phyloP scores from a whole-genome alignment of 2,329 filamentous ascomycete species.

The Scytalidium lignicola region DNA sequence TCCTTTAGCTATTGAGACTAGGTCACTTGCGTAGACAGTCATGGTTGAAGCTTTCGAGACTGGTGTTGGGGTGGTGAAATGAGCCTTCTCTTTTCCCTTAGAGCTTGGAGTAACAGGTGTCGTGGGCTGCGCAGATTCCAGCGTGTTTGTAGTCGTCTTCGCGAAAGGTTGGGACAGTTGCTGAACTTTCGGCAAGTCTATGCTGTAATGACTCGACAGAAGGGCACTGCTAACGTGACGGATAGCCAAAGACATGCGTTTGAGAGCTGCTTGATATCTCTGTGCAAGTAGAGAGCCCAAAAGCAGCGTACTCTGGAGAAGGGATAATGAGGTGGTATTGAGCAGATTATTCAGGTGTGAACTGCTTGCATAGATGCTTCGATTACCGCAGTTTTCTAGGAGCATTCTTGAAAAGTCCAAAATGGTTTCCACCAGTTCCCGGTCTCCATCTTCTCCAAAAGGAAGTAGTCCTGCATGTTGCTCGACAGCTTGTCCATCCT shows the following conservation, averaged over 20 bases:
- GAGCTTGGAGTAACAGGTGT: constrained; percentile 49
- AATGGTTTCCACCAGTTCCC: constrained; percentile 71
- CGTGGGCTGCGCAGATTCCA: constrained; percentile 44
- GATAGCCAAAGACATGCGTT: constrained; percentile 60
- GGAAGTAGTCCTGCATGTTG: background rate
- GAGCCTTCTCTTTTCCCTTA: constrained; percentile 73
- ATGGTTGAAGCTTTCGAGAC: constrained; percentile 38
- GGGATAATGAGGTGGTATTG: constrained; percentile 75
- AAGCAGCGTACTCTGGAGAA: constrained; percentile 73
- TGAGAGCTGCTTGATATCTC: constrained; percentile 84
- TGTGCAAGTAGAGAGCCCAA: constrained; percentile 84
- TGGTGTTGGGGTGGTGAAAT: constrained; percentile 35
- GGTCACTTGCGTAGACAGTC: constrained; percentile 73
- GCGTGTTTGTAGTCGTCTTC: constrained; percentile 54
- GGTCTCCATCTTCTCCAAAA: constrained; percentile 68
- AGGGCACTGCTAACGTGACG: constrained; percentile 67
- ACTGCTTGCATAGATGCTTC: constrained; percentile 94
- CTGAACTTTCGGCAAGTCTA: constrained; percentile 74
- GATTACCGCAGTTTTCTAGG: constrained; percentile 91
- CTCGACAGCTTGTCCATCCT: background rate
- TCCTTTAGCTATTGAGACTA: constrained; percentile 67
- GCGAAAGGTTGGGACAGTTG: constrained; percentile 78
- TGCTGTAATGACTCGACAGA: constrained; percentile 79
- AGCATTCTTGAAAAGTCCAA: constrained; percentile 83
- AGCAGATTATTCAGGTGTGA: constrained; percentile 82